Evolutionary conservation across 106 monocot genomes (phyloP).

Genomic region (Acorus gramineus): DNA sequence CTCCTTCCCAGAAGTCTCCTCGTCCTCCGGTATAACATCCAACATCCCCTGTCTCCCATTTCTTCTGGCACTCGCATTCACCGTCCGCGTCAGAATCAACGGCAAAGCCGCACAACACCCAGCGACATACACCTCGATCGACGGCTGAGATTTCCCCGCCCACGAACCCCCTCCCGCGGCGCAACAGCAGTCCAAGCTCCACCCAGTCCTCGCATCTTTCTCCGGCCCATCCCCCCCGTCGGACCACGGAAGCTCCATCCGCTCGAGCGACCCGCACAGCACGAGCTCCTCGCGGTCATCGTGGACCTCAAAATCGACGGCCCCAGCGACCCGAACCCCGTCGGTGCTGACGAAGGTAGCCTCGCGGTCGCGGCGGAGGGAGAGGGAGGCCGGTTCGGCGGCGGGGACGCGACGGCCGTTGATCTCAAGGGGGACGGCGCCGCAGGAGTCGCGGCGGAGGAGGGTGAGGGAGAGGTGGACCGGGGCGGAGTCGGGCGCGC

Average conservation of each 20-base stretch:
- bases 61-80: conserved; percentile 37
- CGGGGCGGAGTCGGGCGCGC: conserved; percentile 31
- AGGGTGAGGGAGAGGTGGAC: conserved; percentile 37
- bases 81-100: conserved; percentile 58
- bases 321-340: conserved; percentile 35
- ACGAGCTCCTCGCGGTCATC: conserved; percentile 33
- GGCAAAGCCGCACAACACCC: conserved; percentile 61
- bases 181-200: conserved; percentile 59
- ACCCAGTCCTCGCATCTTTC: conserved; percentile 45
- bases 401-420: conserved; percentile 50
- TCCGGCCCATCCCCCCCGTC: conserved; percentile 24
- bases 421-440: conserved; percentile 50
- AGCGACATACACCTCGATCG: conserved; percentile 76
- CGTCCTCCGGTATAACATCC: conserved; percentile 65
- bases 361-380: conserved; percentile 57
- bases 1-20: conserved; percentile 21
- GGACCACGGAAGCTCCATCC: conserved; percentile 45
- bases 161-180: conserved; percentile 34
- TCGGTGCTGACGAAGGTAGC: conserved; percentile 67
- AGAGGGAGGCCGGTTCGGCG: conserved; percentile 19
- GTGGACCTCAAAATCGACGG: conserved; percentile 56
- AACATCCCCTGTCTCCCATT: conserved; percentile 32
- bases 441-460: conserved; percentile 43
- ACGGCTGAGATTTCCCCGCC: conserved; percentile 28
- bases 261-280: conserved; percentile 58